Conservation (phyloP, 1,284 basidiomycete genomes). For the Veloboletus limbatus region DNA sequence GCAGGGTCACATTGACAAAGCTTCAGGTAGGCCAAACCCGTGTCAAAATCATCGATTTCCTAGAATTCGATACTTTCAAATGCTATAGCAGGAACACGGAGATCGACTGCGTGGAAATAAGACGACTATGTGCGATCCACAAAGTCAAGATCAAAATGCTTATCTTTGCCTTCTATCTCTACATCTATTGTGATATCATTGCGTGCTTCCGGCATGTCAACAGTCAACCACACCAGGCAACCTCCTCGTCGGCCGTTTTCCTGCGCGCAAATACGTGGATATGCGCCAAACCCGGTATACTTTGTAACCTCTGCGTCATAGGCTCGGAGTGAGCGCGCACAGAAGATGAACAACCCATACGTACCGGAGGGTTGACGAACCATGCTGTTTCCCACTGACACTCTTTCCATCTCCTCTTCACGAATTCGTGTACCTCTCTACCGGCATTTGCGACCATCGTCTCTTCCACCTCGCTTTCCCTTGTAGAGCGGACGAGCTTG, state of each 20-base stretch:
- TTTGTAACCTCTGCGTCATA: slow-evolving; percentile 66
- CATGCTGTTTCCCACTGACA: slow-evolving; percentile 78
- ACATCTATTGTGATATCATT: slow-evolving; percentile 1
- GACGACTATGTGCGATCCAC: too few species aligned
- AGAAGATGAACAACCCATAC: slow-evolving; percentile 21
- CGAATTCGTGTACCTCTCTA: slow-evolving; percentile 57
- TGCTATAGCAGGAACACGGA: too few species aligned
- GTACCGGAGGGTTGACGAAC: slow-evolving; percentile 81
- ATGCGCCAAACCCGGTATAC: slow-evolving; percentile 73
- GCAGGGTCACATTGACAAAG: too few species aligned
- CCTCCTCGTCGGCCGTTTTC: slow-evolving; percentile 36
- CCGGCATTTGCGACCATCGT: slow-evolving; percentile 50
- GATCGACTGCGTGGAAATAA: too few species aligned
- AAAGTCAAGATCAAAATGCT: slow-evolving; percentile 1
- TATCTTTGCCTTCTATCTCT: slow-evolving; percentile 7
- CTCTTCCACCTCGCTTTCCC: slow-evolving; percentile 50
- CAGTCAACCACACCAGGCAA: slow-evolving; percentile 16
- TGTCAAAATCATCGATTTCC: too few species aligned
- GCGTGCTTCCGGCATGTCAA: background rate
- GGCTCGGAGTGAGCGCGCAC: slow-evolving; percentile 1
- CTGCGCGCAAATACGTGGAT: slow-evolving; percentile 74
- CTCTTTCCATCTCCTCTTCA: slow-evolving; percentile 63
- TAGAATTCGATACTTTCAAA: too few species aligned
- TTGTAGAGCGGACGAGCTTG: slow-evolving; percentile 45
- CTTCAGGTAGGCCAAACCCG: too few species aligned